Percentiles rank a stretch among this genome's conserved stretches.
These are phyloP conservation scores for Scheffersomyces amazonensis DNA, from an alignment of 805 yeast genomes.

Conservation along the genomic window DNA sequence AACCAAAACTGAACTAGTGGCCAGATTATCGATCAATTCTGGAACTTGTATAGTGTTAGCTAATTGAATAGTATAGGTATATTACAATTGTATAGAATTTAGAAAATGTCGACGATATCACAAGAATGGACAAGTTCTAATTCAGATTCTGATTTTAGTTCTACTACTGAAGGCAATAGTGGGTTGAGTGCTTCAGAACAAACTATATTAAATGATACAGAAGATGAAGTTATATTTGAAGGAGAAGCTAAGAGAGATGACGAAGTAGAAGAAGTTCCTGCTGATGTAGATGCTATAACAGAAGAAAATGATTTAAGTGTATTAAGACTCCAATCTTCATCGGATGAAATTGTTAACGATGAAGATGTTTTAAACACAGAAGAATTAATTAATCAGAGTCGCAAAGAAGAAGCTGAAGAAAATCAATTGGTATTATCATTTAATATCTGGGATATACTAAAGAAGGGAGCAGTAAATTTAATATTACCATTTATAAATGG, in stretches of 20 bases:
- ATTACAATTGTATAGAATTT: too few relatives aligned
- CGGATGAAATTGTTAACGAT: constrained; percentile 27
- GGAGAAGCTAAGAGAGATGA: constrained; percentile 1
- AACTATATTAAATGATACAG: neutral
- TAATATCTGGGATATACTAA: constrained; percentile 37
- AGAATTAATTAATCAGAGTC: constrained; percentile 18
- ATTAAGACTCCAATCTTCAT: constrained; percentile 22
- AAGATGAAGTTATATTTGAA: neutral
- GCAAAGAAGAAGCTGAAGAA: constrained; percentile 13
- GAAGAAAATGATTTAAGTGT: constrained; percentile 20
- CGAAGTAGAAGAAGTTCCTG: constrained; percentile 5
- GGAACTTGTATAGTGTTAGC: too few relatives aligned
- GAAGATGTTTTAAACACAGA: constrained; percentile 27
- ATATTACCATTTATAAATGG: constrained; percentile 89
- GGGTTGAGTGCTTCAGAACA: neutral
- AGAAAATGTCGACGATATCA: too few relatives aligned
- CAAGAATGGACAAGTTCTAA: too few relatives aligned
- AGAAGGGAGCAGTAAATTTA: constrained; percentile 67
- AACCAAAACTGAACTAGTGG: too few relatives aligned
- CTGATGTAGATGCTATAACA: constrained; percentile 7
- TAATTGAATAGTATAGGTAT: too few relatives aligned
- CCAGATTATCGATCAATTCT: too few relatives aligned
- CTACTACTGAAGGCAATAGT: too few relatives aligned
- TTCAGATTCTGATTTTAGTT: too few relatives aligned
- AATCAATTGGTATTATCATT: constrained; percentile 7